Conservation (phyloP, 2,329 filamentous ascomycete species). For the Septoria linicola region DNA sequence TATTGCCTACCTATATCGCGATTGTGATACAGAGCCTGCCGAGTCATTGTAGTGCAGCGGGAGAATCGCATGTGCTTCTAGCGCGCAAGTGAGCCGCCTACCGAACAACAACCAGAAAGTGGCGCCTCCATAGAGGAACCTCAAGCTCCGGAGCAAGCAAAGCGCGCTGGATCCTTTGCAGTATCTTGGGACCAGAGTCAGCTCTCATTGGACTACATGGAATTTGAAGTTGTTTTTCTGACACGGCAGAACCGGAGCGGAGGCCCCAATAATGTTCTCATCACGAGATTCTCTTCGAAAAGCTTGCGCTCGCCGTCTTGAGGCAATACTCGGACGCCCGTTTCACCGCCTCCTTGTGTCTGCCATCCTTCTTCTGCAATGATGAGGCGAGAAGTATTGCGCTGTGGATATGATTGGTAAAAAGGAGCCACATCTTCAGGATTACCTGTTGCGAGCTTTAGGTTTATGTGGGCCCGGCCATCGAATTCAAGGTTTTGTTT, state of each 20-base stretch:
- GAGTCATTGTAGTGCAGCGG: background rate
- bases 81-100: background rate
- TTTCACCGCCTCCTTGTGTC: background rate
- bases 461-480: background rate
- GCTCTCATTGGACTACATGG: background rate
- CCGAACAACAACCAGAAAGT: slow-evolving; percentile 5
- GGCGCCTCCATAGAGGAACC: background rate
- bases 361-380: background rate
- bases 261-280: no score
- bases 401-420: slow-evolving; percentile 2
- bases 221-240: background rate
- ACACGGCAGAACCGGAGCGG: background rate
- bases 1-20: no score
- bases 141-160: background rate
- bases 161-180: background rate
- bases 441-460: background rate
- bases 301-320: no score
- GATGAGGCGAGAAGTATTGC: background rate
- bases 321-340: no score
- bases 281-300: no score
- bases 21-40: background rate
- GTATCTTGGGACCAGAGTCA: background rate
- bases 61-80: background rate
- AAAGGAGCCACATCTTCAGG: background rate
- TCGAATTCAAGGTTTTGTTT: background rate